Percentiles rank a stretch among this genome's conserved stretches.
Evolutionary conservation across 495 filamentous ascomycete genomes (phyloP).

Genomic region (Cercophora scortea): DNA sequence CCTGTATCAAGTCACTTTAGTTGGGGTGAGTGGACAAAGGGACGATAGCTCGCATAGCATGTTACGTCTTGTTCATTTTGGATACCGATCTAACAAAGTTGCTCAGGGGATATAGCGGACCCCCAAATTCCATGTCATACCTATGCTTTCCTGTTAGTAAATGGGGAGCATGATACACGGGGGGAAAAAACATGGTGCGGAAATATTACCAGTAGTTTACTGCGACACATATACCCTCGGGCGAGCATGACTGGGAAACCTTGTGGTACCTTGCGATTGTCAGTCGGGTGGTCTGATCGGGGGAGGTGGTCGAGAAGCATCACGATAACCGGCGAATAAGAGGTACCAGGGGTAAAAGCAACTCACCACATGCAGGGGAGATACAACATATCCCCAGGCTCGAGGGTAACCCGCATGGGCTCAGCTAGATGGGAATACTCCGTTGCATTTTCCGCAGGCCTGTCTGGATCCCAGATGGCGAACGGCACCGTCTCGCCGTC

Average conservation of each 20-base stretch:
- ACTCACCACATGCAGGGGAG: conserved; percentile 65
- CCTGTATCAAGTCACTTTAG: too few species aligned
- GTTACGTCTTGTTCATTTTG: neutral
- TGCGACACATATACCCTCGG: conserved; percentile 55
- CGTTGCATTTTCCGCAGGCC: conserved; percentile 37
- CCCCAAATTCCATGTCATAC: conserved; percentile 56
- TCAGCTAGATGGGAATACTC: conserved; percentile 44
- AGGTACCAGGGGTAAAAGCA: neutral
- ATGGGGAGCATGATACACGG: neutral
- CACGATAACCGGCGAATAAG: too few species aligned
- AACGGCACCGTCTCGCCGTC: conserved; percentile 47
- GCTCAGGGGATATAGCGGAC: conserved; percentile 49
- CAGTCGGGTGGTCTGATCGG: neutral
- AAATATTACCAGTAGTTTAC: conserved; percentile 70
- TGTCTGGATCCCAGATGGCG: conserved; percentile 64
- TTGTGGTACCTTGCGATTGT: conserved; percentile 44
- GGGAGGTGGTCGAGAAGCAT: neutral
- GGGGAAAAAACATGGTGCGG: neutral
- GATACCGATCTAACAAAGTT: conserved; percentile 41
- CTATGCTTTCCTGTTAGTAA: neutral
- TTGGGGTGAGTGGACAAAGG: too few species aligned
- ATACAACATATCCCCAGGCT: conserved; percentile 75
- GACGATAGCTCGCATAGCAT: neutral
- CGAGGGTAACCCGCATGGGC: conserved; percentile 52
- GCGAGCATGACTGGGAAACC: conserved; percentile 55